Conservation (phyloP, 2,329 filamentous ascomycete genomes). For the Claviceps spartinae region DNA sequence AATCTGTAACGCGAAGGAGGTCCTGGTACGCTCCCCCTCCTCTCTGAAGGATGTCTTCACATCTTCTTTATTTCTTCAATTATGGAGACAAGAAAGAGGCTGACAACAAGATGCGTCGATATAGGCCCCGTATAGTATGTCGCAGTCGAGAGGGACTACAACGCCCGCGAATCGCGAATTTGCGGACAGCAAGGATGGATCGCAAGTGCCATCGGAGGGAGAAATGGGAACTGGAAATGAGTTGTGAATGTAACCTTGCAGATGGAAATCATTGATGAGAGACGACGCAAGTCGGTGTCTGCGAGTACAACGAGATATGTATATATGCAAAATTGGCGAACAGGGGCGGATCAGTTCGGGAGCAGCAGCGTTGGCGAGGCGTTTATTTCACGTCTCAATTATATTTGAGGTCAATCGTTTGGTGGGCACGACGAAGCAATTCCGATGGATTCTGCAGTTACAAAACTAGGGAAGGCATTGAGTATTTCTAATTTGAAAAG, state of each 20-base stretch:
- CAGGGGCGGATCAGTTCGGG: too few relatives aligned
- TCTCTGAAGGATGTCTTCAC: not conserved
- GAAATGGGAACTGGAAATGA: not conserved
- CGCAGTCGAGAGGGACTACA: slow-evolving; percentile 45
- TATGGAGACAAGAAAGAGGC: not conserved
- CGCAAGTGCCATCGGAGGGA: not conserved
- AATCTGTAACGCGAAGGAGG: slow-evolving; percentile 90
- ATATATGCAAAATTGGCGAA: too few relatives aligned
- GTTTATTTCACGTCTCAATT: too few relatives aligned
- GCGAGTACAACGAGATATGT: too few relatives aligned
- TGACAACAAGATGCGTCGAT: not conserved
- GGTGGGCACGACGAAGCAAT: too few relatives aligned
- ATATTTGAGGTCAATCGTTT: too few relatives aligned
- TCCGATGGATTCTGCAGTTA: too few relatives aligned
- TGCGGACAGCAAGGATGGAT: slow-evolving; percentile 13
- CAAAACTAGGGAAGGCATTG: too few relatives aligned
- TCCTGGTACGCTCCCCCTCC: slow-evolving; percentile 50
- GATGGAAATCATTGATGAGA: too few relatives aligned
- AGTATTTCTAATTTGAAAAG: too few relatives aligned
- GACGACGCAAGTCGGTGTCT: too few relatives aligned
- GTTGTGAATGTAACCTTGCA: not conserved
- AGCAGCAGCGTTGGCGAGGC: too few relatives aligned
- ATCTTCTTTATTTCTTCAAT: not conserved
- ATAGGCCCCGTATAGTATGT: slow-evolving; percentile 61
- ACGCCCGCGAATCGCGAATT: slow-evolving; percentile 39